Evolutionary conservation across 441 rosid species (phyloP), one percentile per base, ranked within the genome.

Genomic region (Syzygium syzygioides): DNA sequence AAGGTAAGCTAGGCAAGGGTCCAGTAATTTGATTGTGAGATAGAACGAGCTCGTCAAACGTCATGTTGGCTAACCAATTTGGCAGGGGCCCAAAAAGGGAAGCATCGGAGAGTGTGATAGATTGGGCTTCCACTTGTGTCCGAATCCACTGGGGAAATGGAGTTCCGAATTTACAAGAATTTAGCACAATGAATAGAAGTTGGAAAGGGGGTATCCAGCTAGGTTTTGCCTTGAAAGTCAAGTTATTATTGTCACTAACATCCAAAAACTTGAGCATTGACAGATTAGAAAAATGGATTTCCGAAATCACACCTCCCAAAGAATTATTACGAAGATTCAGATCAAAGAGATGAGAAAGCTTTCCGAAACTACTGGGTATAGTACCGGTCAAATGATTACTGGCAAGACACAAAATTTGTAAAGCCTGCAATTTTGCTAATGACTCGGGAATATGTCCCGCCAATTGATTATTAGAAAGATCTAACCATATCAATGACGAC

Each of bases 351-450:
- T 45, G 48, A 45, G 48, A 45, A 45, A 45, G 48, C 48, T 45
- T 45, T 45, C 48, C 9, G 48, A 45, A 45, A 45, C 48, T 45
- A 45, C 1, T 45, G 48, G 48, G 48, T 45, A 45, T 7, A 45
- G 48, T 45, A 45, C 9, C 48, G 9, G 48, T 45, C 84, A 76
- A 76, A 48, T 6, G 14, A 79, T 79, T 79, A 20, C 15, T 8
- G 14, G 3, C 1, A 5, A 79, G 85, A 4, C 1, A 4, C 54
- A 79, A 26, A 0, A 0, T 0, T 45, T n/a, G 50, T 17, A 45
- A 41, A 52, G 26, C 54, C 30, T 30, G n/a, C 85, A 79, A 79
- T 79, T 45, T 48, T 4, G 18, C 55, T 45, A 79, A 79, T 3
- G 85, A 79, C 30, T 79, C 18, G 2, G 55, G 85, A 17, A 37